A percentile compares a stretch with the other conserved stretches of the same genome.
phyloP scores from a whole-genome alignment of 306 rosid species.

The Quercus ilex region DNA sequence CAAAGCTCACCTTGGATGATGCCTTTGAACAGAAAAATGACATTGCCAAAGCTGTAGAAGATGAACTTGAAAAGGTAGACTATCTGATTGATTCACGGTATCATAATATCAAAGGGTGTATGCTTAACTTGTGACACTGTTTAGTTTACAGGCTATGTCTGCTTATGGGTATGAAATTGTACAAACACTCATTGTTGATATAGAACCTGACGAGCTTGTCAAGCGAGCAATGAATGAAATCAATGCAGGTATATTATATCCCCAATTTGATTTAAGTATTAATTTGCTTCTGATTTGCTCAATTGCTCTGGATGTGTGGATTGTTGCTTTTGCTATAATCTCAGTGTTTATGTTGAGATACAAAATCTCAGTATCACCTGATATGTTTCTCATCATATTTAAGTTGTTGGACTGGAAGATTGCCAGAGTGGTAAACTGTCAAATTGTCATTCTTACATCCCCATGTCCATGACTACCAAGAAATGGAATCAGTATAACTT shows the following conservation, averaged over 20 bases:
- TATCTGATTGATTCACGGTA: background rate
- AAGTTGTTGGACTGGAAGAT: background rate
- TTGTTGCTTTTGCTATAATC: background rate
- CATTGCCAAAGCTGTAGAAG: slow-evolving; percentile 89
- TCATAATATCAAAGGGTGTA: background rate
- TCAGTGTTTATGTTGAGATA: background rate
- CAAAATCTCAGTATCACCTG: background rate
- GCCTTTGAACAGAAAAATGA: slow-evolving; percentile 94
- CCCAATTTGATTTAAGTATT: background rate
- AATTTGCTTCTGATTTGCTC: background rate
- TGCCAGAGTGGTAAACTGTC: background rate
- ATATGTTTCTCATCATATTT: background rate
- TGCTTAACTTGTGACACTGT: slow-evolving; percentile 11
- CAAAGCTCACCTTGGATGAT: slow-evolving; percentile 85
- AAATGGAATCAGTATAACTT: background rate
- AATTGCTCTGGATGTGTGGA: background rate
- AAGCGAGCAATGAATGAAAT: slow-evolving; percentile 98
- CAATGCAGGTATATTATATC: slow-evolving; percentile 68
- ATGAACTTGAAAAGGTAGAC: slow-evolving; percentile 81
- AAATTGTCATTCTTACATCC: background rate
- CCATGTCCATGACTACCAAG: background rate
- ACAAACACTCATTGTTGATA: slow-evolving; percentile 83
- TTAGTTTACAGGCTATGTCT: slow-evolving; percentile 78
- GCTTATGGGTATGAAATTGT: slow-evolving; percentile 94
- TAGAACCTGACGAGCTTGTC: slow-evolving; percentile 86